Evolutionary conservation across 1,139 yeast species (phyloP).

Genomic region (Eremothecium coryli): DNA sequence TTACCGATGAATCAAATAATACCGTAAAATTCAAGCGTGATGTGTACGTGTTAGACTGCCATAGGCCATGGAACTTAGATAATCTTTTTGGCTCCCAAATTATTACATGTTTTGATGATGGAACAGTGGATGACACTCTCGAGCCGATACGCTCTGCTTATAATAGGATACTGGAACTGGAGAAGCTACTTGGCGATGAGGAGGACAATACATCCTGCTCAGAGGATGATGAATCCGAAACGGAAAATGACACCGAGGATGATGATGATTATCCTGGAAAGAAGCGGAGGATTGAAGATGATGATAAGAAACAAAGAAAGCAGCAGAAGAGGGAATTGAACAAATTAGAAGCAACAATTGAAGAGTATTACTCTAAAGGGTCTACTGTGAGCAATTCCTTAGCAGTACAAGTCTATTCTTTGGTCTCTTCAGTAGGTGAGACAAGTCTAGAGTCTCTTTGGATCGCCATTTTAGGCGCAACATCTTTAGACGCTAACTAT

Average conservation of each 20-base stretch:
- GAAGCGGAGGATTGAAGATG: slow-evolving; percentile 29
- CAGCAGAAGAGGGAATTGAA: slow-evolving; percentile 32
- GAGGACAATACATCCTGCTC: slow-evolving; percentile 28
- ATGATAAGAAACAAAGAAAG: slow-evolving; percentile 23
- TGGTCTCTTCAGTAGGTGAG: slow-evolving; percentile 72
- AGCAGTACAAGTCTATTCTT: slow-evolving; percentile 70
- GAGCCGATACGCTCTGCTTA: slow-evolving; percentile 49
- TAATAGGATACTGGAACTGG: slow-evolving; percentile 37
- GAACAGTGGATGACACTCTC: slow-evolving; percentile 52
- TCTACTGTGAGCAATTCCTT: slow-evolving; percentile 68
- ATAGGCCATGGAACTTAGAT: slow-evolving; percentile 93
- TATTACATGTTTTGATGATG: slow-evolving; percentile 83
- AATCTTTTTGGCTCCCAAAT: slow-evolving; percentile 80
- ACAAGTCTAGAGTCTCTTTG: slow-evolving; percentile 65
- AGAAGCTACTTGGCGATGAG: slow-evolving; percentile 22
- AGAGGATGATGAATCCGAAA: slow-evolving; percentile 24
- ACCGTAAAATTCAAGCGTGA: slow-evolving; percentile 35
- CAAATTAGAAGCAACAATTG: slow-evolving; percentile 47
- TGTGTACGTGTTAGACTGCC: slow-evolving; percentile 81
- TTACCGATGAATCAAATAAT: slow-evolving; percentile 11
- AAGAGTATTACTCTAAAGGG: slow-evolving; percentile 73
- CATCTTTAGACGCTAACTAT: slow-evolving; percentile 65
- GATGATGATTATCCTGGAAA: slow-evolving; percentile 17
- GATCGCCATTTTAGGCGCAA: slow-evolving; percentile 83
- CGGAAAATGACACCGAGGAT: slow-evolving; percentile 34